Evolutionary conservation across 208 protist species (phyloP).

Genomic region (Leishmania guyanensis): DNA sequence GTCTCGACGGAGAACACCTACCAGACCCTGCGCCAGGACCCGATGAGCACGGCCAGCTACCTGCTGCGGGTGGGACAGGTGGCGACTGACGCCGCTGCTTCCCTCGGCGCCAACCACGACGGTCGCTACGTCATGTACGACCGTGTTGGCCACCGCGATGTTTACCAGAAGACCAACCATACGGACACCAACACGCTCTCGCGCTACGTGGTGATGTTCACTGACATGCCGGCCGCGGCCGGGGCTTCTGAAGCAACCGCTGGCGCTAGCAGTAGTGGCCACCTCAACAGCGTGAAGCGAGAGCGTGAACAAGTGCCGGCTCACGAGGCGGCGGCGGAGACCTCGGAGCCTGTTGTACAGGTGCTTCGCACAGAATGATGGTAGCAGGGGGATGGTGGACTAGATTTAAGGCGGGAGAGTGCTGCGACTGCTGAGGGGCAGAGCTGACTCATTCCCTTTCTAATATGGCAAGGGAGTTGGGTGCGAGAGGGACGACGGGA

Average conservation of each 20-base stretch:
- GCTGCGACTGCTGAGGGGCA: not conserved
- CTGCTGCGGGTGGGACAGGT: constrained; percentile 39
- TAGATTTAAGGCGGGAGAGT: not conserved
- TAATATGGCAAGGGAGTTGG: not conserved
- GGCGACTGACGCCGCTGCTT: constrained; percentile 20
- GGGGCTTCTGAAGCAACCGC: not conserved
- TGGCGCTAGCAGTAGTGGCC: not conserved
- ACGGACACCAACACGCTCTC: constrained; percentile 46
- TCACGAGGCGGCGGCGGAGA: constrained; percentile 10
- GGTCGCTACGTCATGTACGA: constrained; percentile 68
- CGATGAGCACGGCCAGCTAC: constrained; percentile 74
- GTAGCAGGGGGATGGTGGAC: not conserved
- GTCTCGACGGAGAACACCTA: constrained; percentile 68
- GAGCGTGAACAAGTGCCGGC: constrained; percentile 10
- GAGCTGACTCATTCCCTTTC: not conserved
- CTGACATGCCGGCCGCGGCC: constrained; percentile 21
- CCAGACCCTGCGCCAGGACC: constrained; percentile 56
- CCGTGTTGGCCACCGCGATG: constrained; percentile 56
- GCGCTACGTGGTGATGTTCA: constrained; percentile 68
- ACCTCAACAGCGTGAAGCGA: constrained; percentile 19
- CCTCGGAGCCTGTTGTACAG: constrained; percentile 7
- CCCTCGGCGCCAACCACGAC: constrained; percentile 41
- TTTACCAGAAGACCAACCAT: constrained; percentile 71
- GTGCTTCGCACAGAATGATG: constrained; percentile 10
- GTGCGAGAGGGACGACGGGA: not conserved